Conservation (phyloP, 2,329 filamentous ascomycete species). For the Hypoxylon sp. region DNA sequence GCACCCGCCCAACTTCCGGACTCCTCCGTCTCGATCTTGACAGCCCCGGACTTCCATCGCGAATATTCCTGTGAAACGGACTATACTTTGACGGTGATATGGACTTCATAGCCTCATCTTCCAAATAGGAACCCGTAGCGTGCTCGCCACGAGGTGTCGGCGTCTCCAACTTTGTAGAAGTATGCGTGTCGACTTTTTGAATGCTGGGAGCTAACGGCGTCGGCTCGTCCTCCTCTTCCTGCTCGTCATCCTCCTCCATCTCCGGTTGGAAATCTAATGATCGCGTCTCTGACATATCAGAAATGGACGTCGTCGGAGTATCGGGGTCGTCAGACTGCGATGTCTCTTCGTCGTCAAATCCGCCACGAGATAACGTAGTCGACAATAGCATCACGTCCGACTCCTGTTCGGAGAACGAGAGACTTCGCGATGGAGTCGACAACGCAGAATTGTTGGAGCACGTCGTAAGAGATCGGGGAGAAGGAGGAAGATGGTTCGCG, state of each 20-base stretch:
- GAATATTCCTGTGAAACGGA: slow-evolving; percentile 41
- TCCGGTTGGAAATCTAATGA: slow-evolving; percentile 51
- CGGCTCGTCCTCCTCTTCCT: slow-evolving; percentile 46
- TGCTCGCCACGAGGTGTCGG: slow-evolving; percentile 58
- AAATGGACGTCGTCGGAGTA: slow-evolving; percentile 58
- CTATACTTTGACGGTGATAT: slow-evolving; percentile 46
- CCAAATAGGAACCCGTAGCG: slow-evolving; percentile 52
- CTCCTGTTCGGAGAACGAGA: slow-evolving; percentile 66
- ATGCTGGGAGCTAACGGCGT: slow-evolving; percentile 41
- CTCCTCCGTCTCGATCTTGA: slow-evolving; percentile 56
- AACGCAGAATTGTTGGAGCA: slow-evolving; percentile 58
- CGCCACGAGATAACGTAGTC: slow-evolving; percentile 53
- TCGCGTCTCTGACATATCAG: slow-evolving; percentile 58
- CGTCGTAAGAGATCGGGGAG: slow-evolving; percentile 64
- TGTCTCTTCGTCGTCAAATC: slow-evolving; percentile 55
- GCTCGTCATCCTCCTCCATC: slow-evolving; percentile 48
- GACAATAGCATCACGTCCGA: slow-evolving; percentile 55
- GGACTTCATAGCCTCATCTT: slow-evolving; percentile 27
- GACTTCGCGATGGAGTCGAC: slow-evolving; percentile 59
- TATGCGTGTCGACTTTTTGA: slow-evolving; percentile 53
- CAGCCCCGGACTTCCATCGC: slow-evolving; percentile 52
- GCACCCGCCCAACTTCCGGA: slow-evolving; percentile 62
- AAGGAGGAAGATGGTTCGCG: slow-evolving; percentile 55
- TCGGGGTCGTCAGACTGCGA: slow-evolving; percentile 61
- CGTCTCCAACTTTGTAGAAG: slow-evolving; percentile 54